phyloP scores from a whole-genome alignment of 2,329 filamentous ascomycete genomes.

The Lachnellula willkommii region DNA sequence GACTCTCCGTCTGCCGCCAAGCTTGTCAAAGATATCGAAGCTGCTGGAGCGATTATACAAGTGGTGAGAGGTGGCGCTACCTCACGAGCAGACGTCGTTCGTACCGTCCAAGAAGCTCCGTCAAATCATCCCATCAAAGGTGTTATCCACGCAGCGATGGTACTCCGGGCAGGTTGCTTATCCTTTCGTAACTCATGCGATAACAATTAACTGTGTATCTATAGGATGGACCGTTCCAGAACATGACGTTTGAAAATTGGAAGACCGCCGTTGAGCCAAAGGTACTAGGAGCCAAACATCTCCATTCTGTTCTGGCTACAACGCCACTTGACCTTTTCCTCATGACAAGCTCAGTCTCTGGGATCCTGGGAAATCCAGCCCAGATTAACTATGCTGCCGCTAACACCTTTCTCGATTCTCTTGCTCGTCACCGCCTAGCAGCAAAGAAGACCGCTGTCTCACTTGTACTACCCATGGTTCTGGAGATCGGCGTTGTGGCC shows the following conservation, averaged over 20 bases:
- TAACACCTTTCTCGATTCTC: conserved; percentile 35
- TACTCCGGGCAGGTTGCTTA: conserved; percentile 31
- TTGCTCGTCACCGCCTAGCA: conserved; percentile 25
- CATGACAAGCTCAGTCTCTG: conserved; percentile 28
- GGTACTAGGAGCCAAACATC: conserved; percentile 13
- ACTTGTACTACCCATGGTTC: conserved; percentile 32
- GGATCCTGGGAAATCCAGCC: conserved; percentile 28
- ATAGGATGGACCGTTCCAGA: conserved; percentile 25
- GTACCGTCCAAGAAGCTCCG: background rate
- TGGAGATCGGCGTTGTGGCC: conserved; percentile 32
- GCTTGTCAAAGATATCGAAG: conserved; percentile 14
- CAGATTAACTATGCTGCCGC: conserved; percentile 37
- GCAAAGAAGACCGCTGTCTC: conserved; percentile 13
- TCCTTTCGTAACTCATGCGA: background rate
- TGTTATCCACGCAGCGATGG: conserved; percentile 44
- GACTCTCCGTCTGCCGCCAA: conserved; percentile 19
- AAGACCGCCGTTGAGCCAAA: conserved; percentile 34
- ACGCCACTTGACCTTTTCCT: conserved; percentile 35
- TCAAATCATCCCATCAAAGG: conserved; percentile 34
- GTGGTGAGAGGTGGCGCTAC: conserved; percentile 17
- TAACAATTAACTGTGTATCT: conserved; percentile 18
- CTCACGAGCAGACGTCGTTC: background rate
- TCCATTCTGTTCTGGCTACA: conserved; percentile 10
- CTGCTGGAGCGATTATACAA: background rate
- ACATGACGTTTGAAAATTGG: conserved; percentile 30